These are phyloP conservation scores for Yarrowia divulgata DNA, from an alignment of 805 yeast species.

Conservation along the genomic window DNA sequence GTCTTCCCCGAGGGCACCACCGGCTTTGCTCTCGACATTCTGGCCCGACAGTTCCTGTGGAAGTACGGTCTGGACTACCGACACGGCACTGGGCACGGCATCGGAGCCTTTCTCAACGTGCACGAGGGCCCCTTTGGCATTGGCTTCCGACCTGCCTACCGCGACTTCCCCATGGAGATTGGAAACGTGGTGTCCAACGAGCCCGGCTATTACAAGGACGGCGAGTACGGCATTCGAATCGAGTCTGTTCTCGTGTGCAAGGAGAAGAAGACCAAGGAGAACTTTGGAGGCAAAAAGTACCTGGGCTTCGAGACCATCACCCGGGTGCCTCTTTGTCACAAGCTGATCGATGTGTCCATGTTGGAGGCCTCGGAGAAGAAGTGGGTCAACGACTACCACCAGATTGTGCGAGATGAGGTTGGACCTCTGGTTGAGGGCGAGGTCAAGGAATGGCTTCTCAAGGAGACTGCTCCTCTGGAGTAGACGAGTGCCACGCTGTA, in stretches of 20 bases:
- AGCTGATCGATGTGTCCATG: slow-evolving; percentile 67
- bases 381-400: slow-evolving; percentile 76
- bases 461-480: slow-evolving; percentile 61
- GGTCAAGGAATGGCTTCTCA: slow-evolving; percentile 73
- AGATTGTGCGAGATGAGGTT: slow-evolving; percentile 60
- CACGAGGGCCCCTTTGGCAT: slow-evolving; percentile 95
- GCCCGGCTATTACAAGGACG: slow-evolving; percentile 92
- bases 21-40: slow-evolving; percentile 77
- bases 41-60: slow-evolving; percentile 87
- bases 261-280: slow-evolving; percentile 52
- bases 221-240: slow-evolving; percentile 87
- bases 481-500: background rate
- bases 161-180: slow-evolving; percentile 59
- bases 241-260: slow-evolving; percentile 79
- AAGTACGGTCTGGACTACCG: slow-evolving; percentile 81
- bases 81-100: slow-evolving; percentile 98
- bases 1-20: slow-evolving; percentile 78
- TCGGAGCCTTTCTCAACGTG: slow-evolving; percentile 89
- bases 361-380: slow-evolving; percentile 66
- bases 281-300: slow-evolving; percentile 64
- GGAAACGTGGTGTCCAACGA: slow-evolving; percentile 90
- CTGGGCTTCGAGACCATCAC: slow-evolving; percentile 85
- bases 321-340: slow-evolving; percentile 79
- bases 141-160: slow-evolving; percentile 59
- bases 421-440: slow-evolving; percentile 60